Evolutionary conservation across 2,329 filamentous ascomycete genomes (phyloP).

Genomic region (Talaromyces sp.): DNA sequence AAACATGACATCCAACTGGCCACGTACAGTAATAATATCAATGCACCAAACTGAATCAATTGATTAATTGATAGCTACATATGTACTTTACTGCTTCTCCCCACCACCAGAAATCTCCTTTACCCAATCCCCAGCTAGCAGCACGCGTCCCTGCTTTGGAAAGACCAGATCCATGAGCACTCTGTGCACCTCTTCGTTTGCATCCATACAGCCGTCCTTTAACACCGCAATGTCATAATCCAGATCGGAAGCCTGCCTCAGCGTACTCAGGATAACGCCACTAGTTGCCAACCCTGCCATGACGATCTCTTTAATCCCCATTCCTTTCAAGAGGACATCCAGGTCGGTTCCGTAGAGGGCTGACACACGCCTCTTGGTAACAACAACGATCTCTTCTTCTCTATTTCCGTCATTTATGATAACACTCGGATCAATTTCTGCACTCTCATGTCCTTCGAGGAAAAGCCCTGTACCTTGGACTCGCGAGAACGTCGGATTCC

Average conservation of each 20-base stretch:
- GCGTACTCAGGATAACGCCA: slow-evolving; percentile 2
- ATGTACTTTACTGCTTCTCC: too few species aligned
- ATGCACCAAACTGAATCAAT: too few species aligned
- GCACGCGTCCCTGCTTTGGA: slow-evolving; percentile 1
- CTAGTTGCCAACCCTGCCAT: slow-evolving; percentile 4
- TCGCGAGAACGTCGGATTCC: neutral
- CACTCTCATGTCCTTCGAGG: slow-evolving; percentile 1
- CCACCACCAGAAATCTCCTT: neutral
- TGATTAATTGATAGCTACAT: too few species aligned
- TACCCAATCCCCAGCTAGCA: slow-evolving; percentile 3
- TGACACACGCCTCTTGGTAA: slow-evolving; percentile 5
- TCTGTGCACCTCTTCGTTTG: neutral
- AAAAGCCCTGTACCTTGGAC: neutral
- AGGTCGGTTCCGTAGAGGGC: slow-evolving; percentile 3
- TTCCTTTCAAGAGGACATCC: slow-evolving; percentile 1
- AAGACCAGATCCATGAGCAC: neutral
- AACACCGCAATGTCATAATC: slow-evolving; percentile 2
- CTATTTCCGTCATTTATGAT: neutral
- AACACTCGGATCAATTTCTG: slow-evolving; percentile 2
- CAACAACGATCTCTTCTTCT: slow-evolving; percentile 1
- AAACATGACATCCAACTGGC: too few species aligned
- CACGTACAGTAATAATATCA: too few species aligned
- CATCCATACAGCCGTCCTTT: slow-evolving; percentile 1
- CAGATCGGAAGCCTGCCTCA: slow-evolving; percentile 4
- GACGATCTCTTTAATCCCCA: slow-evolving; percentile 2